Base-by-base conservation (phyloP, 1,139 yeast species). In the Pichia sp. region DNA sequence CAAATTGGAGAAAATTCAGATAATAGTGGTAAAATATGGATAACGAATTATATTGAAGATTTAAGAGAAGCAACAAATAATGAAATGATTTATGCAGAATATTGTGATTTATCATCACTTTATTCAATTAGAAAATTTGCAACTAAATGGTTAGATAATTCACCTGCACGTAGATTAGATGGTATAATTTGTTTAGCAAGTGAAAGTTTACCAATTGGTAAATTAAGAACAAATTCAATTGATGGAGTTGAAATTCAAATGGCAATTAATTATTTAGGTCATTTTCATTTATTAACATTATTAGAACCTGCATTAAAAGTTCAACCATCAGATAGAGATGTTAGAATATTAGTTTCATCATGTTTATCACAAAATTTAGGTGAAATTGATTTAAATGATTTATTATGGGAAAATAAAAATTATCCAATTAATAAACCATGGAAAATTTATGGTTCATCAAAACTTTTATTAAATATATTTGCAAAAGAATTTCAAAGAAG, bases 291-390 rank as follows among this genome's bases (percentile, higher is more conserved):
- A 37, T 69, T 92, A 53, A 86, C 87, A 2, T 69, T 92, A 38
- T 66, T 92, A 51, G 78, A 82, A 10, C 98, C 98, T 0, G 78
- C 95, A 26, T 70, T 92, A 47, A 77, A 86, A 53, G 83, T 83
- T 1, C 98, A 92, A 66, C 95, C 97, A 1, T 88, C 96, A 0
- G 97, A 89, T 65, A 74, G 98, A 57, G 97, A 90, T 61, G 96
- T 92, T 3, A 72, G 97, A 42, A 78, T 92, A 5, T 66, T 92
- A 10, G 57, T 88, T 33, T 77, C 92, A 0, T 76, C 87, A 0
- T 92, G 98, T 66, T 71, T 87, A 50, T 71, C 88, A 6, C 90
- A 86, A 57, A 78, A 87, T 3, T 64, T 86, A 66, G 97, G 86
- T 1, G 75, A 74, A 18, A 63, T 89, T 26, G 83, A 84, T 53